Base-by-base conservation (phyloP, 2,329 filamentous ascomycete genomes). In the Epichloe hybrida region DNA sequence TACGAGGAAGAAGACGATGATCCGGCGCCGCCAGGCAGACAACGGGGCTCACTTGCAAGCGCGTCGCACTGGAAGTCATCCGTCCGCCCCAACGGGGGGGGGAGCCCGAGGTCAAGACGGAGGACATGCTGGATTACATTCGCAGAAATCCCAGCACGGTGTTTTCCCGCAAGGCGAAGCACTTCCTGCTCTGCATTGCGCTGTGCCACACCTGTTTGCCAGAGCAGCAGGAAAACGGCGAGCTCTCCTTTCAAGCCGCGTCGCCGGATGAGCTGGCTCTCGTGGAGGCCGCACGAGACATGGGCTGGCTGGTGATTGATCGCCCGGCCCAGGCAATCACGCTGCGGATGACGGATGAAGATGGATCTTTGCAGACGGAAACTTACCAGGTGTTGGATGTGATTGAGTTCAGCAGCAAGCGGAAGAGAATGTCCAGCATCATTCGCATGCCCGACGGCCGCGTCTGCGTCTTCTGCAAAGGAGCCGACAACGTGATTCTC, bases 361-460 rank as follows among this genome's bases (percentile, higher is more conserved):
- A 79, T 21, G 77, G 75, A 3, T 70, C 75, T 12, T 62, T 73
- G 0, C 63, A 72, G 1, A 74, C 74, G 2, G 87, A 93, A 62
- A 73, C 71, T 0, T 95, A 90, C 60, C 78, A 91, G 61, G 76
- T 93, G 3, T 65, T 95, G 51, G 87, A 95, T 56, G 80, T 94
- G 21, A 86, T 95, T 53, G 88, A 95, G 60, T 95, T 95, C 62
- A 90, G 84, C 56, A 91, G 86, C 66, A 82, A 84, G 63, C 79
- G 88, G 37, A 95, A 95, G 69, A 77, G 88, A 48, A 95, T 95
- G 88, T 90, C 87, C 0, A 85, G 93, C 52, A 71, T 94, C 44
- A 77, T 94, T 3, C 83, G 86, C 37, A 88, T 91, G 73, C 88
- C 89, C 0, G 86, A 93, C 60, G 78, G 81, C 6, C 79, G 80